These are phyloP conservation scores for Venturia oleaginea DNA, from an alignment of 2,329 filamentous ascomycete species.

Conservation along the genomic window DNA sequence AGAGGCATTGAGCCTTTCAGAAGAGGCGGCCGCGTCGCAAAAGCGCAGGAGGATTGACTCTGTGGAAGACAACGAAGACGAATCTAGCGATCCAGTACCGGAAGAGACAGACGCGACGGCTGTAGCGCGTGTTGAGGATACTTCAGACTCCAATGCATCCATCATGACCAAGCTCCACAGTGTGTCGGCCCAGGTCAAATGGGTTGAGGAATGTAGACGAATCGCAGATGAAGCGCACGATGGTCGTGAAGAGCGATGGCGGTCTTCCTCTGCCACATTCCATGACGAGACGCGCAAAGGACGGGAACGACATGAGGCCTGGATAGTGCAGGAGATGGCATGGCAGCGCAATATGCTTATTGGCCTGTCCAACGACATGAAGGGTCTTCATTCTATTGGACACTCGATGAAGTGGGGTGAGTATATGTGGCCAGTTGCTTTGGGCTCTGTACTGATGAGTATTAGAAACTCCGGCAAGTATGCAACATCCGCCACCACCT, in stretches of 20 bases:
- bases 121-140: not conserved
- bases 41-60: constrained; percentile 6
- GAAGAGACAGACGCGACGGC: not conserved
- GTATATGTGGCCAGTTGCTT: not conserved
- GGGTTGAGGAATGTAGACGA: constrained; percentile 32
- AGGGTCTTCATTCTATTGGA: constrained; percentile 20
- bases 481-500: not conserved
- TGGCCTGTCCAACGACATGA: constrained; percentile 23
- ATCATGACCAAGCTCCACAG: constrained; percentile 22
- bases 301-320: constrained; percentile 27
- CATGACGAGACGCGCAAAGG: constrained; percentile 28
- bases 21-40: not conserved
- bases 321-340: constrained; percentile 25
- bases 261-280: constrained; percentile 31
- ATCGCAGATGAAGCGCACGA: constrained; percentile 26
- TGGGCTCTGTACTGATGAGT: not conserved
- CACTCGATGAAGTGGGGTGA: constrained; percentile 23
- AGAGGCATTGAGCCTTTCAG: not conserved
- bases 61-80: not conserved
- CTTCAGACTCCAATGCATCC: constrained; percentile 1
- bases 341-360: constrained; percentile 23
- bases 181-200: constrained; percentile 27
- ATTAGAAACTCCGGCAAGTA: constrained; percentile 8
- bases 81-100: not conserved
- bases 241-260: constrained; percentile 31